These are phyloP conservation scores for Ochetophila trinervis DNA, from an alignment of 306 rosid species.

Conservation along the genomic window DNA sequence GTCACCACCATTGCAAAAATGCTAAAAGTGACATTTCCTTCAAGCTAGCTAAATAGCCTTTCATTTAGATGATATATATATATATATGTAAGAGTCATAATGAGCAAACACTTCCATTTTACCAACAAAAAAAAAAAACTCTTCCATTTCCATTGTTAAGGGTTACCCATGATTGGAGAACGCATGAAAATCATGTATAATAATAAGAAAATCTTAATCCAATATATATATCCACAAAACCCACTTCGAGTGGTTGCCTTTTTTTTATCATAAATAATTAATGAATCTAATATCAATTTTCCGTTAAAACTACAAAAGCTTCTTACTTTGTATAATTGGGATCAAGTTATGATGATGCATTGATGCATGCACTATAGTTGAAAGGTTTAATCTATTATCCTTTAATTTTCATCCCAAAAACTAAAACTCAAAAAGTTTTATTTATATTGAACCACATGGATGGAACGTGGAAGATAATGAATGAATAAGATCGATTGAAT, in stretches of 20 bases:
- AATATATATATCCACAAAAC: not conserved
- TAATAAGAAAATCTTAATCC: not conserved
- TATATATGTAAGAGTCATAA: not conserved
- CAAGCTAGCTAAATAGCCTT: not conserved
- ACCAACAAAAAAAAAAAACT: no score
- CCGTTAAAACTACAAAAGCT: constrained; percentile 7
- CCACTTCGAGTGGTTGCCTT: constrained; percentile 2
- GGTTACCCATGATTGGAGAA: constrained; percentile 14
- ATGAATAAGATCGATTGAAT: constrained; percentile 33
- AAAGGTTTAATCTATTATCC: not conserved
- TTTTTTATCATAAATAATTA: not conserved
- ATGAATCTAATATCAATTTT: not conserved
- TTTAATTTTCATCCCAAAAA: not conserved
- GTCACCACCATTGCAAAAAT: constrained; percentile 2
- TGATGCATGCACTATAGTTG: not conserved
- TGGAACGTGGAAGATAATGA: constrained; percentile 30
- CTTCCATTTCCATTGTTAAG: not conserved
- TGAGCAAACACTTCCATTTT: no score
- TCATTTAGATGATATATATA: not conserved
- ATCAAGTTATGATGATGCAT: constrained; percentile 3
- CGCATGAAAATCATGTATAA: not conserved
- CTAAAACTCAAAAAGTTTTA: constrained; percentile 8
- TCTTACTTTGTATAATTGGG: constrained; percentile 18
- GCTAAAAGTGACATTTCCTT: not conserved
- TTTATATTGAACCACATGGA: constrained; percentile 42